These are phyloP conservation scores for Aspergillus steynii DNA, from an alignment of 495 filamentous ascomycete genomes.

Conservation along the genomic window DNA sequence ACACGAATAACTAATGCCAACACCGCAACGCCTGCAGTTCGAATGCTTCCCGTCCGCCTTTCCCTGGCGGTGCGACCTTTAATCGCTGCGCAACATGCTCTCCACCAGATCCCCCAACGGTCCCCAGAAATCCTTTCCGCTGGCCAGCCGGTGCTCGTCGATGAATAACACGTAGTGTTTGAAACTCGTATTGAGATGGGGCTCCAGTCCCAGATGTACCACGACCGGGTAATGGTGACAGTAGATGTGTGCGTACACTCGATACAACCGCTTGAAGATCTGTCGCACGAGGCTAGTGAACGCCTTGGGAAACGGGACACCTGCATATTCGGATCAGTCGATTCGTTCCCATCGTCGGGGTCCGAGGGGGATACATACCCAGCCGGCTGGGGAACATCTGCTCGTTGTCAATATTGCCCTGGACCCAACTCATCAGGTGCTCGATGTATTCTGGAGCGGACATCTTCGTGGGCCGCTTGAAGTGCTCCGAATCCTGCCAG, in stretches of 20 bases:
- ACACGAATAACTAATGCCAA: background rate
- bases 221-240: slow-evolving; percentile 99
- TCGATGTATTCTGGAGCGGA: slow-evolving; percentile 95
- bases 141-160: slow-evolving; percentile 85
- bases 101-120: slow-evolving; percentile 96
- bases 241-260: slow-evolving; percentile 98
- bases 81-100: slow-evolving; percentile 94
- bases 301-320: slow-evolving; percentile 91
- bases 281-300: slow-evolving; percentile 86
- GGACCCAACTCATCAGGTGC: slow-evolving; percentile 95
- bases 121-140: slow-evolving; percentile 95
- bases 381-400: slow-evolving; percentile 90
- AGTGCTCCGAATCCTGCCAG: slow-evolving; percentile 94
- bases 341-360: background rate
- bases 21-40: background rate
- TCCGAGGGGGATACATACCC: slow-evolving; percentile 47
- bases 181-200: slow-evolving; percentile 98
- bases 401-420: slow-evolving; percentile 94
- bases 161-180: slow-evolving; percentile 99
- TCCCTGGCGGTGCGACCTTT: slow-evolving; percentile 15
- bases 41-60: background rate
- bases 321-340: slow-evolving; percentile 41
- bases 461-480: slow-evolving; percentile 96
- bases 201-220: slow-evolving; percentile 90
- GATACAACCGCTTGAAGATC: slow-evolving; percentile 97